Base-by-base conservation (phyloP, 2,329 filamentous ascomycete genomes). In the Waltergamsia citrina region DNA sequence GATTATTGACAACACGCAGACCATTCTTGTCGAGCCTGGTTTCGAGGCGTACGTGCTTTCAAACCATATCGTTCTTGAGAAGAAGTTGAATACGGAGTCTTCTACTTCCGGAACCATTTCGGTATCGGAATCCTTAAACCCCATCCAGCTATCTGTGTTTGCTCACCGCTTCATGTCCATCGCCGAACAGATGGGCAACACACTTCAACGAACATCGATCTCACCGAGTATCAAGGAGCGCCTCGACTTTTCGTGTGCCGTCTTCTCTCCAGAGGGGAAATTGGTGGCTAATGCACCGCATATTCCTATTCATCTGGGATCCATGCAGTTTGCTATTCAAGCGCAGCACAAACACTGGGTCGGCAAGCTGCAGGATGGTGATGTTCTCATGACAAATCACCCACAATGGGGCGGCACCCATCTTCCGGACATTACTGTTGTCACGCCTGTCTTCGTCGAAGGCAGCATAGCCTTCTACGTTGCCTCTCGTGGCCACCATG, bases 161-260 rank as follows among this genome's bases (percentile, higher is more conserved):
- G 66, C 64, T 0, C 67, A 74, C 42, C 57, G 70, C 0, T 74
- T 74, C 53, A 74, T 74, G 70, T 65, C 66, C 4, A 72, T 74
- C 15, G 70, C 70, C 1, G 70, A 74, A 38, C 70, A 74, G 40
- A 74, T 74, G 69, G 70, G 70, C 23, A 64, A 64, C 5, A 71
- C 69, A 0, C 51, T 74, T 12, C 69, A 74, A 33, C 67, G 69
- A 42, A 74, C 70, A 0, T 64, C 63, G 0, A 67, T 74, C 8
- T 71, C 65, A 1, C 69, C 64, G 8, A 64, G 60, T 30, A 63
- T 63, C 39, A 62, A 58, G 35, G 60, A 63, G 36, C 51, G 60
- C 4, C 47, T 63, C 2, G 60, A 64, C 45, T 63, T 61, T 37
- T 61, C 57, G 0, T 64, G 60, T 20, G 60, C 60, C 9, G 47